Evolutionary conservation across 2,329 filamentous ascomycete genomes (phyloP).

Genomic region (Sporothrix sp.): DNA sequence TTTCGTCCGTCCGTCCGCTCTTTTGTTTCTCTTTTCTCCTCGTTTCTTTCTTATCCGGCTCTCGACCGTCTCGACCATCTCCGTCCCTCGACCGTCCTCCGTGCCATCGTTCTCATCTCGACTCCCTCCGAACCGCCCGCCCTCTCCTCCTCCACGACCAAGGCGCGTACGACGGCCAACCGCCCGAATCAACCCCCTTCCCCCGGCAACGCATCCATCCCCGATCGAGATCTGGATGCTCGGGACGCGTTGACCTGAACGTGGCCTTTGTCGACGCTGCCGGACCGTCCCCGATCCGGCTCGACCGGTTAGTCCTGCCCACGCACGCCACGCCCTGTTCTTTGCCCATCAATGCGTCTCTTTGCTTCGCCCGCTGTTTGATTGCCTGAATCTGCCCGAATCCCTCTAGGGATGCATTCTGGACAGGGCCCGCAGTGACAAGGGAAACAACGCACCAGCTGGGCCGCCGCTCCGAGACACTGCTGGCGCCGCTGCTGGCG

Average conservation of each 20-base stretch:
- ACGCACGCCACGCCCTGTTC: no score
- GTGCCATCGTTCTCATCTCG: not conserved
- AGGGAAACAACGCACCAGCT: no score
- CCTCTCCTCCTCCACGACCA: not conserved
- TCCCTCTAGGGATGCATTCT: no score
- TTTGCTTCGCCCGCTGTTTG: constrained; percentile 19
- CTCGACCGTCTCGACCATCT: not conserved
- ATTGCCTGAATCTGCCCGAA: no score
- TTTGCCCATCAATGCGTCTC: not conserved
- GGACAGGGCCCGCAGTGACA: no score
- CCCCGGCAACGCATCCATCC: not conserved
- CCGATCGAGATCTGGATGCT: constrained; percentile 8
- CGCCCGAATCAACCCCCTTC: not conserved
- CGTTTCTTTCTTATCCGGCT: not conserved
- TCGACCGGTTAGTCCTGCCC: constrained; percentile 9
- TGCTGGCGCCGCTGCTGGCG: no score
- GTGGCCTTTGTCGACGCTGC: constrained; percentile 12
- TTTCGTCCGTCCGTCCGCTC: not conserved
- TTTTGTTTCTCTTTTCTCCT: not conserved
- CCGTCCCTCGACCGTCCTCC: not conserved
- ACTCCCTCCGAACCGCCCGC: not conserved
- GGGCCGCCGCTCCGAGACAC: no score
- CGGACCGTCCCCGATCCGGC: constrained; percentile 6
- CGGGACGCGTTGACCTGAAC: constrained; percentile 7
- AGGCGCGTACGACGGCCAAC: not conserved